Conservation (phyloP, 768 basidiomycete genomes). For the Rhodotorula babjevae region DNA sequence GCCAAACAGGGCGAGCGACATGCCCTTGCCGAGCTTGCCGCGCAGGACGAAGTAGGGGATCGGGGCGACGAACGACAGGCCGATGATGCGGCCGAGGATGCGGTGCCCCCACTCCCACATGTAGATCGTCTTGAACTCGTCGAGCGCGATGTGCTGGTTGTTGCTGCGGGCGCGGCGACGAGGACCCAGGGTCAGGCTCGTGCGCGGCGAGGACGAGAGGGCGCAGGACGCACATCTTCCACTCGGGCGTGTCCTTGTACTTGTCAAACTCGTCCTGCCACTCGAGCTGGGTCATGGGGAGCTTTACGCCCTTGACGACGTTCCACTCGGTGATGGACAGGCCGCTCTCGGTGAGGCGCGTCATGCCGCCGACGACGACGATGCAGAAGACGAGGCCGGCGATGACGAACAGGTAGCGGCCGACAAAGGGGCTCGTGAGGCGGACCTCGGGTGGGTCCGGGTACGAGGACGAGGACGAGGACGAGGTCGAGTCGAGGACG, state of each 20-base stretch:
- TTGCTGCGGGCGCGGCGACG: conserved; percentile 54
- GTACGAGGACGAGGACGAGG: conserved; percentile 7
- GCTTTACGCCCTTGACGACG: conserved; percentile 80
- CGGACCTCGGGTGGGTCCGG: conserved; percentile 10
- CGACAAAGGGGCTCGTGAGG: conserved; percentile 39
- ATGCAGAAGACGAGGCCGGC: conserved; percentile 83
- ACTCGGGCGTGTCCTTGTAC: conserved; percentile 91
- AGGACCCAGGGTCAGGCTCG: neutral
- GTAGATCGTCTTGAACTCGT: conserved; percentile 93
- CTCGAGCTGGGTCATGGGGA: conserved; percentile 67
- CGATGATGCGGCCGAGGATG: conserved; percentile 80
- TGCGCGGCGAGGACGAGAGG: neutral
- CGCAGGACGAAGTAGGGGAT: conserved; percentile 41
- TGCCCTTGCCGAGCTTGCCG: conserved; percentile 61
- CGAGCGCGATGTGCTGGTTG: conserved; percentile 78
- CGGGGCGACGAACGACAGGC: conserved; percentile 64
- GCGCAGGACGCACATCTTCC: conserved; percentile 67
- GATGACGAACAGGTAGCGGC: conserved; percentile 74
- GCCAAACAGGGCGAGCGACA: conserved; percentile 63
- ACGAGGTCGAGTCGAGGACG: conserved; percentile 44
- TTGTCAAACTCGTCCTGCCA: conserved; percentile 90
- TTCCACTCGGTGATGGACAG: conserved; percentile 98
- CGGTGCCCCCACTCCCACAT: conserved; percentile 99
- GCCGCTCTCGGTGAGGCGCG: conserved; percentile 93
- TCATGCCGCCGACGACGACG: conserved; percentile 91